These are phyloP conservation scores for Cyclostephanos tholiformis DNA, from an alignment of 108 stramenopile genomes.

Conservation along the genomic window DNA sequence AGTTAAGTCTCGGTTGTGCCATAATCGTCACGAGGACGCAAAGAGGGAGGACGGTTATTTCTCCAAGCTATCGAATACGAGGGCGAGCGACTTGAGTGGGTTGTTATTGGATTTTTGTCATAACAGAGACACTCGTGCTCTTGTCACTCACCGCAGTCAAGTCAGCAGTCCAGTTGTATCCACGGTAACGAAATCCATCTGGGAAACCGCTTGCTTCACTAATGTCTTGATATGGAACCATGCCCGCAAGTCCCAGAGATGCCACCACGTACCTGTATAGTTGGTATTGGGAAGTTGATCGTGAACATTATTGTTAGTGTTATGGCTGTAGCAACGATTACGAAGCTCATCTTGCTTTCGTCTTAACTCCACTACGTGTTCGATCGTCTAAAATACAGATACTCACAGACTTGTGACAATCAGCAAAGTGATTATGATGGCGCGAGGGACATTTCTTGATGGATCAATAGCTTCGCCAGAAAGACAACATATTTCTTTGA, in stretches of 20 bases:
- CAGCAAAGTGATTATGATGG: slow-evolving; percentile 62
- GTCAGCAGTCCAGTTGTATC: slow-evolving; percentile 58
- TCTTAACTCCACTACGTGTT: neutral
- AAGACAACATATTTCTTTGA: slow-evolving; percentile 64
- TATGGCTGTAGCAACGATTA: neutral
- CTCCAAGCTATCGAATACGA: slow-evolving; percentile 50
- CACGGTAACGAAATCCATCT: slow-evolving; percentile 64
- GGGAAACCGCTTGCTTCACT: slow-evolving; percentile 74
- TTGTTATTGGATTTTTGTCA: neutral
- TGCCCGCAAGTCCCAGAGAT: slow-evolving; percentile 62
- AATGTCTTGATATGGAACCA: slow-evolving; percentile 69
- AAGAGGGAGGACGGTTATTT: slow-evolving; percentile 84
- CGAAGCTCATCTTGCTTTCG: neutral
- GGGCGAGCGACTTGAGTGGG: neutral
- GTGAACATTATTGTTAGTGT: neutral
- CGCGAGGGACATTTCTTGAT: slow-evolving; percentile 58
- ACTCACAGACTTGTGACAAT: slow-evolving; percentile 54
- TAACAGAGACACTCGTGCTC: neutral
- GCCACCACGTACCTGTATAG: slow-evolving; percentile 43
- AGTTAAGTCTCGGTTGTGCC: slow-evolving; percentile 86
- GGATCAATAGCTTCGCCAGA: slow-evolving; percentile 72
- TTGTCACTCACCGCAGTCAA: slow-evolving; percentile 42
- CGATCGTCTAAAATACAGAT: neutral
- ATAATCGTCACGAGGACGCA: slow-evolving; percentile 87
- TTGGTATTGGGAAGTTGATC: neutral